A percentile compares a stretch with the other conserved stretches of the same genome.
Conservation (phyloP, 768 basidiomycete species). For the Lepiota subincarnata region DNA sequence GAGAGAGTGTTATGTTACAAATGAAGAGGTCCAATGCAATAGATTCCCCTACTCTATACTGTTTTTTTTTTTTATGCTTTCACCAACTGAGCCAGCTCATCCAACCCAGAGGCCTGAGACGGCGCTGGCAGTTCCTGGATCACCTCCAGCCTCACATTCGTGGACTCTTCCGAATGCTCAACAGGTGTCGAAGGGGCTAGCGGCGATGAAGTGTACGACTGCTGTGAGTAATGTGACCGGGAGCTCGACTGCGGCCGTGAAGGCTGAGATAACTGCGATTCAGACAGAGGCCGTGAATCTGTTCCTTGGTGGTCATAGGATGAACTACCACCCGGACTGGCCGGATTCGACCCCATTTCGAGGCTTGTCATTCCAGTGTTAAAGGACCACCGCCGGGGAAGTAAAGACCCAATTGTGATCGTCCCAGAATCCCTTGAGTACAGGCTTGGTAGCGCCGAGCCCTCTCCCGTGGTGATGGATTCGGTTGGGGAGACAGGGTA, state of each 20-base stretch:
- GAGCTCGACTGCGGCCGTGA: conserved; percentile 12
- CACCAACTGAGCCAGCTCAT: not conserved
- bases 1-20: conserved; percentile 7
- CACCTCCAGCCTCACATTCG: not conserved
- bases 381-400: conserved; percentile 37
- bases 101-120: conserved; percentile 12
- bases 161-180: conserved; percentile 1
- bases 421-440: conserved; percentile 33
- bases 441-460: conserved; percentile 26
- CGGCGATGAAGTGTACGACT: conserved; percentile 4
- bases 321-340: not conserved
- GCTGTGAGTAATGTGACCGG: conserved; percentile 1
- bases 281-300: not conserved
- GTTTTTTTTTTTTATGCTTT: not conserved
- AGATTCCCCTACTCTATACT: not conserved
- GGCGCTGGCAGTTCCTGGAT: not conserved
- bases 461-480: conserved; percentile 22
- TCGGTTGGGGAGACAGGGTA: conserved; percentile 43
- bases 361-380: conserved; percentile 1
- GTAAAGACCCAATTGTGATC: conserved; percentile 34
- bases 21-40: conserved; percentile 8
- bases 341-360: not conserved
- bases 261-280: not conserved
- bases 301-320: not conserved
- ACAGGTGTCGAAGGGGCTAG: conserved; percentile 10